Conservation (phyloP, 257 asterid genomes). For the Agastache rugosa region DNA sequence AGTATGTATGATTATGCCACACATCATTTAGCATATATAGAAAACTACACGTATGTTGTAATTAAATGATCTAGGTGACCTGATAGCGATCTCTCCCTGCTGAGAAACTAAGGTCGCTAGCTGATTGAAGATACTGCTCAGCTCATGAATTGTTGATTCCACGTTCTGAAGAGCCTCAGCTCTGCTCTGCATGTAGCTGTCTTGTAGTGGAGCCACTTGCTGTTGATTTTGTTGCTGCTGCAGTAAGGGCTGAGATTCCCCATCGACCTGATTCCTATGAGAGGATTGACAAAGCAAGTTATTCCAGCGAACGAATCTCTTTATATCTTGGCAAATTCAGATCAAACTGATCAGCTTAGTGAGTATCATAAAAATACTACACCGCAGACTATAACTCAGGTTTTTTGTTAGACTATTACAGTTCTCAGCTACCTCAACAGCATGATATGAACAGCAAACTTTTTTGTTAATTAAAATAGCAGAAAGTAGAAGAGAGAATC, state of each 20-base stretch:
- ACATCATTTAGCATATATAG: no score
- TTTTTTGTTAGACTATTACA: no score
- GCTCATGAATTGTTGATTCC: conserved; percentile 91
- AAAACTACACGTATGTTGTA: not conserved
- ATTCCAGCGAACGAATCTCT: not conserved
- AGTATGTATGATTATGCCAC: not conserved
- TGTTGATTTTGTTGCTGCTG: conserved; percentile 83
- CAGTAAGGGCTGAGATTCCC: conserved; percentile 79
- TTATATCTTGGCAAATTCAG: no score
- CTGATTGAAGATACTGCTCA: conserved; percentile 85
- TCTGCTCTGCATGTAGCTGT: conserved; percentile 94
- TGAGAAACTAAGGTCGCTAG: conserved; percentile 90
- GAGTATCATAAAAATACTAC: no score
- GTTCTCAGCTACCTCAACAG: no score
- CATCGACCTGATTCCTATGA: conserved; percentile 66
- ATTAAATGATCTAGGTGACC: conserved; percentile 41
- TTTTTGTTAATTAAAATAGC: not conserved
- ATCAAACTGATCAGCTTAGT: no score
- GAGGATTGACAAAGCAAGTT: conserved; percentile 9
- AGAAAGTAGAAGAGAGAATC: not conserved
- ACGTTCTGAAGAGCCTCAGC: conserved; percentile 94
- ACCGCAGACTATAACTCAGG: no score
- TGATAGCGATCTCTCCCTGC: conserved; percentile 95
- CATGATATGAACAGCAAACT: no score
- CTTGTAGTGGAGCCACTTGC: conserved; percentile 79